Evolutionary conservation across 306 rosid genomes (phyloP).

Genomic region (Calophaca sinica): DNA sequence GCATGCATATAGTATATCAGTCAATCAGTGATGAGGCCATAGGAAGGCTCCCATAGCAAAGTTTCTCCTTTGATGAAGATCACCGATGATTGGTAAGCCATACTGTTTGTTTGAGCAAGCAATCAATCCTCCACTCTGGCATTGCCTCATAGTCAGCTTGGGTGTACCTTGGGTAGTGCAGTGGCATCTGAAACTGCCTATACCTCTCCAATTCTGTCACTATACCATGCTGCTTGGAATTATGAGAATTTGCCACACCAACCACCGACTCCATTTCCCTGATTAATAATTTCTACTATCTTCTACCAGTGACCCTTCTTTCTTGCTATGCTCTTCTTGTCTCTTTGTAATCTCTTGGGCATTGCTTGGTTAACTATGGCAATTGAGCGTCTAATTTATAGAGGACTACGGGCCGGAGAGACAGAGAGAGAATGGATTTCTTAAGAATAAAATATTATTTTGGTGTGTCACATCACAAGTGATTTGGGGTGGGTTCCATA

Average conservation of each 20-base stretch:
- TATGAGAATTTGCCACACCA: background rate
- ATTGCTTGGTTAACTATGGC: no score
- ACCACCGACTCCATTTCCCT: background rate
- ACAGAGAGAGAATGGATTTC: no score
- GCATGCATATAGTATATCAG: no score
- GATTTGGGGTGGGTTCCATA: no score
- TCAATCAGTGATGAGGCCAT: constrained; percentile 44
- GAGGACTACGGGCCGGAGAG: no score
- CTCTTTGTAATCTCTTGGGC: no score
- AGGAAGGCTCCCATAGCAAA: constrained; percentile 74
- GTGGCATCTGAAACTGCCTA: constrained; percentile 67
- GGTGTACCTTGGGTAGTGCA: constrained; percentile 74
- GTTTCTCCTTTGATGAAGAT: constrained; percentile 59
- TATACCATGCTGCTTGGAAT: background rate
- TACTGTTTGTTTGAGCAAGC: constrained; percentile 67
- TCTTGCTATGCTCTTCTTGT: no score
- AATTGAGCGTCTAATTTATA: no score
- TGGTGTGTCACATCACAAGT: no score
- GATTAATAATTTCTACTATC: background rate
- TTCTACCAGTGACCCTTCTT: no score
- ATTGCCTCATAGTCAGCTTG: constrained; percentile 65
- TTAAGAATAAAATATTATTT: no score
- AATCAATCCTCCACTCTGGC: constrained; percentile 79
- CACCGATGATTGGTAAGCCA: constrained; percentile 62
- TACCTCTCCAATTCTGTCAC: constrained; percentile 28